Conservation (phyloP, 345 rosid species). For the Dovyalis caffra region DNA sequence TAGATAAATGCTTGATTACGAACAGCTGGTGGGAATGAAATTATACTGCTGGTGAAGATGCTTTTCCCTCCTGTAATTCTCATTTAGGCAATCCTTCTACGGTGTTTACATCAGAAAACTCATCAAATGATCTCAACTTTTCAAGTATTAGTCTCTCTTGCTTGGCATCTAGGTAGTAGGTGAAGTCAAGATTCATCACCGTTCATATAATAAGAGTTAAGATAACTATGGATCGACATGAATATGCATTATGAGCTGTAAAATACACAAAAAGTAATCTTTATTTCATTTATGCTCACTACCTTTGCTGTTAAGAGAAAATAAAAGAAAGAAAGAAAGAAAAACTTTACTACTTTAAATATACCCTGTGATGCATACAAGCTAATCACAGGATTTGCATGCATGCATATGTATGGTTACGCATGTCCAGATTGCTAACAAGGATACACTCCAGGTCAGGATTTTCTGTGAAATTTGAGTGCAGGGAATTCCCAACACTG, state of each 20-base stretch:
- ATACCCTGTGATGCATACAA: background rate
- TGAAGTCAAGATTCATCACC: slow-evolving; percentile 41
- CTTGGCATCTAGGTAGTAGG: slow-evolving; percentile 46
- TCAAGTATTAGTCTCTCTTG: slow-evolving; percentile 71
- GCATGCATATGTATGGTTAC: background rate
- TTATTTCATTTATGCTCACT: background rate
- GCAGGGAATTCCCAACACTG: slow-evolving; percentile 80
- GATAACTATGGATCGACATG: background rate
- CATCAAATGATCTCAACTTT: slow-evolving; percentile 57
- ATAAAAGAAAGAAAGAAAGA: background rate
- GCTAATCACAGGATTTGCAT: slow-evolving; percentile 5
- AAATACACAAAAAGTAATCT: background rate
- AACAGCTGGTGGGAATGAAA: background rate
- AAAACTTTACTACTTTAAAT: background rate
- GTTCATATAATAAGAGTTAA: background rate
- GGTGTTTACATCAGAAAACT: slow-evolving; percentile 20
- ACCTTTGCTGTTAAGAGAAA: no score
- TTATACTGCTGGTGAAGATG: background rate
- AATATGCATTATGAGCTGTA: background rate
- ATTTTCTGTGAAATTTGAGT: slow-evolving; percentile 78
- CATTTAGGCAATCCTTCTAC: slow-evolving; percentile 19
- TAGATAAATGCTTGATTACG: background rate
- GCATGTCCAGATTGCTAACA: slow-evolving; percentile 4
- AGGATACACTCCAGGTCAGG: slow-evolving; percentile 96
- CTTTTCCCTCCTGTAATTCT: background rate